Base-by-base conservation (phyloP, 257 asterid species). In the Solanum ahanhuiri region DNA sequence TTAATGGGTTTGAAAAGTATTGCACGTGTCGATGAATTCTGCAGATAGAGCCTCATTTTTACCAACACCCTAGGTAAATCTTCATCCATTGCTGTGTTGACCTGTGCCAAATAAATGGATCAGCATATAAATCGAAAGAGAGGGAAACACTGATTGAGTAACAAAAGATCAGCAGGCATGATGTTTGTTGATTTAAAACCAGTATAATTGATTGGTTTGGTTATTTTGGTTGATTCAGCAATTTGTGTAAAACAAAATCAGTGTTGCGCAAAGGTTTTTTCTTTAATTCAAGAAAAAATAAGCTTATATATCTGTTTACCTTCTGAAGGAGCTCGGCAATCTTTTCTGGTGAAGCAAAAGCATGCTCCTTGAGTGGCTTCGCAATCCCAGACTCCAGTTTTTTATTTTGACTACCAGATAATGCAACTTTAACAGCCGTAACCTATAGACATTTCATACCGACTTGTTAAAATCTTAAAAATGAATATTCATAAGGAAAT, bases 21-120 rank as follows among this genome's bases (percentile, higher is more conserved):
- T 30, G 98, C 96, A 2, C 98, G 98, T 4, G 99, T 97, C 4
- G 98, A 93, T 37, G 98, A 94, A 87, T 95, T 95, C 90, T 94
- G 99, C 89, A 97, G 95, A 92, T 97, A 97, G 88, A 97, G 98
- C 93, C 94, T 95, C 99, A 97, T 93, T 91, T 94, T 97, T n/a
- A 67, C 89, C 97, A 92, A 92, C 64, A 95, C 96, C 83, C 71
- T 89, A 0, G 98, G 98, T 87, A 97, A 94, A 88, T 95, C 98
- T 87, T 94, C 93, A 88, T 97, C 91, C 77, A 95, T 89, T 83
- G 98, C 96, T 72, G 94, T 87, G 85, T 88, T 89, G 45, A 95
- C 99, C 98, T 95, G 95, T 87, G 84, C 64, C 81, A 83, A 41
- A 69, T 18, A 84, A 63, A 64, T 77, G 34, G 45, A 85, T 70